These are phyloP conservation scores for Pythium scleroteichum DNA, from an alignment of 352 stramenopile species.

Conservation along the genomic window DNA sequence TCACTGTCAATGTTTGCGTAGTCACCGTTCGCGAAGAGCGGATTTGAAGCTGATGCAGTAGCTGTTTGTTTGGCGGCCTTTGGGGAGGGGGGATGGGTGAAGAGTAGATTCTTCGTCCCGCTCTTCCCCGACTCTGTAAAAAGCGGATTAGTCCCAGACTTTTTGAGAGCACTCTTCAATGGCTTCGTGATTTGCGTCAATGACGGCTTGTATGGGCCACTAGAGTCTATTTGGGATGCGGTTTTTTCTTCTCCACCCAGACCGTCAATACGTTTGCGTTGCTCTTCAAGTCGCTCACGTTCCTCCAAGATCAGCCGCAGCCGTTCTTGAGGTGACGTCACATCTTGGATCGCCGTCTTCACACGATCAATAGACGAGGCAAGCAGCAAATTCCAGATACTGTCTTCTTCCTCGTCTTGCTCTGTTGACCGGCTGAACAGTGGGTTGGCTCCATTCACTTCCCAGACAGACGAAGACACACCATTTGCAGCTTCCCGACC, in stretches of 20 bases:
- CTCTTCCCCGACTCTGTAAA: neutral
- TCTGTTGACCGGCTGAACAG: slow-evolving; percentile 47
- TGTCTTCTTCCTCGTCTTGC: slow-evolving; percentile 56
- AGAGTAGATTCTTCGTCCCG: slow-evolving; percentile 3
- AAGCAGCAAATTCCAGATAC: slow-evolving; percentile 71
- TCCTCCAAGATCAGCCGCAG: slow-evolving; percentile 64
- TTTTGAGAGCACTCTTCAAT: slow-evolving; percentile 26
- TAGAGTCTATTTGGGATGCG: neutral
- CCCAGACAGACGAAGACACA: slow-evolving; percentile 18
- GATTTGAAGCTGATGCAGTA: slow-evolving; percentile 7
- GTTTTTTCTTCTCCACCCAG: neutral
- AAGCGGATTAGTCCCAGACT: slow-evolving; percentile 16
- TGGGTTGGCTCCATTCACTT: slow-evolving; percentile 31
- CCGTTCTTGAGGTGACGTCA: slow-evolving; percentile 49
- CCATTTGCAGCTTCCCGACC: slow-evolving; percentile 22
- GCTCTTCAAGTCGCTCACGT: slow-evolving; percentile 58
- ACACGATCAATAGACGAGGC: slow-evolving; percentile 71
- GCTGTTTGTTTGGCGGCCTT: neutral
- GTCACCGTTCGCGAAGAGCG: slow-evolving; percentile 15
- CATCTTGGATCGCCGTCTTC: slow-evolving; percentile 45
- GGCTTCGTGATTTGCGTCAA: slow-evolving; percentile 12
- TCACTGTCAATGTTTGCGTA: neutral
- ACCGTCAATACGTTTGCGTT: slow-evolving; percentile 47
- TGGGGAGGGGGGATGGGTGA: slow-evolving; percentile 1
- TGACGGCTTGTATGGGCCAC: slow-evolving; percentile 15